These are phyloP conservation scores for Dillenia turbinata DNA, from an alignment of 164 flowering plant genomes.

Conservation along the genomic window DNA sequence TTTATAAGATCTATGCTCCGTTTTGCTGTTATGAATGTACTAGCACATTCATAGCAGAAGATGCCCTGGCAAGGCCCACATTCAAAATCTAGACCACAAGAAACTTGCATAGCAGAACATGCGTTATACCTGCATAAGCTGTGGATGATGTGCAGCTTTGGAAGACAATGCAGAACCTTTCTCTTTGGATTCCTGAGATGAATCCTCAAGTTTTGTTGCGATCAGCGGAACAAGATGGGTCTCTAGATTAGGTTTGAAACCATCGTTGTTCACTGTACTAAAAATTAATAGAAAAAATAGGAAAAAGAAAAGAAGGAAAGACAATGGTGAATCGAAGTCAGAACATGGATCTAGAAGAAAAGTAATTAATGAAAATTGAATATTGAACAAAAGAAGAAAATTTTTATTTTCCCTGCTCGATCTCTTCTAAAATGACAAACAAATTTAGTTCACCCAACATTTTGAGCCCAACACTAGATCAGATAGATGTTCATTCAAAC, in stretches of 20 bases:
- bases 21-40: too few species aligned
- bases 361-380: not conserved
- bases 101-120: not conserved
- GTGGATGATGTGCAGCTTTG: conserved; percentile 68
- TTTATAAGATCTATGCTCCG: too few species aligned
- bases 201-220: conserved; percentile 59
- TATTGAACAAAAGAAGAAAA: too few species aligned
- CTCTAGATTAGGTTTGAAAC: conserved; percentile 95
- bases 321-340: not conserved
- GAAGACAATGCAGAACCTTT: conserved; percentile 29
- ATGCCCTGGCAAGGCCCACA: too few species aligned
- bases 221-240: conserved; percentile 81
- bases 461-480: too few species aligned
- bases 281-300: conserved; percentile 7
- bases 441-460: too few species aligned
- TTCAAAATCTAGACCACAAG: not conserved
- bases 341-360: not conserved
- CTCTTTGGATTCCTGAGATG: conserved; percentile 44
- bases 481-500: too few species aligned
- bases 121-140: conserved; percentile 72
- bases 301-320: not conserved
- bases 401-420: too few species aligned
- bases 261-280: conserved; percentile 87
- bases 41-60: too few species aligned
- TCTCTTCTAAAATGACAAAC: too few species aligned